Evolutionary conservation across 1,284 basidiomycete species (phyloP), one percentile per base, ranked within the genome.

Genomic region (Apiotrichum sp.): DNA sequence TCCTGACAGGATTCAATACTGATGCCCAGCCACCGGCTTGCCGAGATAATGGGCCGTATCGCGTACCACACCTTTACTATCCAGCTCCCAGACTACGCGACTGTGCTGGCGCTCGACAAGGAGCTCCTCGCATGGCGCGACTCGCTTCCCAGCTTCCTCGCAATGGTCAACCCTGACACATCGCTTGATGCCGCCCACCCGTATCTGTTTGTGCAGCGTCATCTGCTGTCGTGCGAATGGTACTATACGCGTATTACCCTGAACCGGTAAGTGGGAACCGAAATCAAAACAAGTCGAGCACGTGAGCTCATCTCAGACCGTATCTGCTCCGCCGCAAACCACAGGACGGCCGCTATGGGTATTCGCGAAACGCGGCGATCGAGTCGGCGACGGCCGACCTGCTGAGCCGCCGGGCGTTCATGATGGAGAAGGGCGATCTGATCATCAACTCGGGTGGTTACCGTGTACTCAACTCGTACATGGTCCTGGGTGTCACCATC

Each of bases 21-120:
- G 35, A 36, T 22, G 11, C 34, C 14, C 60, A 72, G 75, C 39
- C 77, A 78, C 59, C 67, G 70, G 35, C 60, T 77, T 1, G 75
- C 73, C 1, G 70, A 75, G 54, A 77, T 78, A 53, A 77, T 77
- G 75, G 77, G 77, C 35, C 62, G 72, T 40, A 78, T 78, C 51
- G 73, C 74, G 2, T 74, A 76, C 55, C 75, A 76, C 54, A 77
- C 76, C 13, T 79, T 79, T 62, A 73, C 77, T 6, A 76, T 79
- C 44, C 68, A 73, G 42, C 59, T 77, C 2, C 78, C 78, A 0
- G 72, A 77, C 57, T 78, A 79, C 57, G 62, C 68, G 29, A 76
- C 73, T 4, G 76, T 79, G 9, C 62, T 77, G 16, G 69, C 71
- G 16, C 68, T 79, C 31, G 78, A 79, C 55, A 67, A 75, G 50